phyloP scores from a whole-genome alignment of 2,329 filamentous ascomycete genomes.

The Curvularia sp. region DNA sequence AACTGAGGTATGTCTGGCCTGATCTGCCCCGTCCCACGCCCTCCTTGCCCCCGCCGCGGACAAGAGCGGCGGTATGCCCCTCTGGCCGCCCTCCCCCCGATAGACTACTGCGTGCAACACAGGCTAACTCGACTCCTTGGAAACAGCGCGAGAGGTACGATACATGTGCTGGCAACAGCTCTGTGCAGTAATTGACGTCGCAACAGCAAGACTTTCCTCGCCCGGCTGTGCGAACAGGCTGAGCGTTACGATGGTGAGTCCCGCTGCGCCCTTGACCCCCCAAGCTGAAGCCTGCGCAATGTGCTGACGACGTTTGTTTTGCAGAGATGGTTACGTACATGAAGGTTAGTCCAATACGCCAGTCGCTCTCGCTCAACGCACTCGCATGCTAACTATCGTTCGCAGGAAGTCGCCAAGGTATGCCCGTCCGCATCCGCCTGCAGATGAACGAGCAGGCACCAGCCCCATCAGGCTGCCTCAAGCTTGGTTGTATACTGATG shows the following conservation, averaged over 20 bases:
- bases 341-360: slow-evolving; percentile 69
- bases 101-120: slow-evolving; percentile 36
- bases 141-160: slow-evolving; percentile 59
- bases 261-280: slow-evolving; percentile 19
- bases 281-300: slow-evolving; percentile 26
- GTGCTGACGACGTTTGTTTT: slow-evolving; percentile 44
- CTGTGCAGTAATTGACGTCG: slow-evolving; percentile 37
- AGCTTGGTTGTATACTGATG: slow-evolving; percentile 29
- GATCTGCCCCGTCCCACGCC: slow-evolving; percentile 40
- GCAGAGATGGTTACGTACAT: slow-evolving; percentile 97
- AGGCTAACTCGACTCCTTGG: slow-evolving; percentile 43
- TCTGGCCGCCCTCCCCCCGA: slow-evolving; percentile 48
- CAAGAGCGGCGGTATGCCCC: slow-evolving; percentile 47
- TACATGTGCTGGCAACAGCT: slow-evolving; percentile 23
- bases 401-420: slow-evolving; percentile 92
- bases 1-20: slow-evolving; percentile 65
- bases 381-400: slow-evolving; percentile 46
- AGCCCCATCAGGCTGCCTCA: slow-evolving; percentile 21
- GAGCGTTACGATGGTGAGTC: slow-evolving; percentile 95
- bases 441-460: slow-evolving; percentile 28
- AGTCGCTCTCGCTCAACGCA: slow-evolving; percentile 6
- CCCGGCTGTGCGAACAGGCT: slow-evolving; percentile 99
- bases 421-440: slow-evolving; percentile 34
- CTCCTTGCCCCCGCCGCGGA: not conserved
- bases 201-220: slow-evolving; percentile 89